Base-by-base conservation (phyloP, 306 rosid genomes). In the Hippophae rhamnoides region DNA sequence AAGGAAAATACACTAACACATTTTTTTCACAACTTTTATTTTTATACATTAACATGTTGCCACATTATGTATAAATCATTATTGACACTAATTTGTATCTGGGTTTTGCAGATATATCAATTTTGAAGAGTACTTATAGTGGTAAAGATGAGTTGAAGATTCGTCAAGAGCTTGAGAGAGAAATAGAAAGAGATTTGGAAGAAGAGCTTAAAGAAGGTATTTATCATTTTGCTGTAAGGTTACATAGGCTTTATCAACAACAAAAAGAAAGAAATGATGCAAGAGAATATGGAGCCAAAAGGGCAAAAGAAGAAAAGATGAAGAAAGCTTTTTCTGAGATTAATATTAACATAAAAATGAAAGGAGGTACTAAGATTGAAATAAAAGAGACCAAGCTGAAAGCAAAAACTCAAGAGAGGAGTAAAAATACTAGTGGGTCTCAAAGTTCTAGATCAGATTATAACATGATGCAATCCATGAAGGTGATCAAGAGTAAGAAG, bases 101-200 rank as follows among this genome's bases (percentile, higher is more conserved):
- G 65, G 65, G 54, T 58, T 62, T 60, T 75, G 71, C 79, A 78
- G 84, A 67, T 70, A 64, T 69, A 47, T 57, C 64, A 13, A 53
- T 4, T 25, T 54, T 49, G 38, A 52, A 18, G 38, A 9, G 6
- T 18, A 23, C 18, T 18, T 51, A 13, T 40, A 13, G n/a, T 76
- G 40, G 72, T 9, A 63, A 60, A 43, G 80, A 77, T 61, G 95
- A 86, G 56, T 46, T 68, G 82, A 80, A 74, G 70, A 86, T 89
- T 51, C 64, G 86, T 11, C 63, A 55, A 8, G 92, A 81, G 75
- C 77, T 86, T 9, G 89, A 74, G 55, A 77, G 54, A 71, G 81
- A 83, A 23, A 74, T 89, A 44, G 97, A 86, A 57, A 81, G 68
- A 51, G 87, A 69, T 42, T 67, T 86, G 57, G 97, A 89, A 60